Base-by-base conservation (phyloP, 1,139 yeast genomes). In the Entelexis sorbosivorans region DNA sequence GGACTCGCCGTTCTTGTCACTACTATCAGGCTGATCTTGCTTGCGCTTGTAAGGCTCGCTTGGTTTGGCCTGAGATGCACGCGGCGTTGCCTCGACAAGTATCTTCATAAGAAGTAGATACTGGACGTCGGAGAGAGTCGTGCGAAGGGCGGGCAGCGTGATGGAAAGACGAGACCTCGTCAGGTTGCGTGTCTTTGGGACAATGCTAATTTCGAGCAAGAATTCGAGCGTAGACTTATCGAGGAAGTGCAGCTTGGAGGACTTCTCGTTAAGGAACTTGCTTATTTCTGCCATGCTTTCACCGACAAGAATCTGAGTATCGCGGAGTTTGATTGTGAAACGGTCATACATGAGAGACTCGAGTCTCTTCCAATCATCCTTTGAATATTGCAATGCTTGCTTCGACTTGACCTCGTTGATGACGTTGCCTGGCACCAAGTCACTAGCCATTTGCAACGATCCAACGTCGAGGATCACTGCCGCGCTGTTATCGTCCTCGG, bases 401-500 rank as follows among this genome's bases (percentile, higher is more conserved):
- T 86, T 79, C 9, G 77, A 71, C 61, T 82, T 87, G 49, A 89
- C 77, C 56, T 82, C 82, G 49, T 82, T 81, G 38, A 88, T 76
- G 48, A 77, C 78, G 3, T 77, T 75, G 59, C 78, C 78, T 47
- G 86, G 86, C 1, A 82, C 95, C 44, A 89, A 73, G 58, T 88
- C 91, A 64, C 96, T 86, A 2, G 74, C 69, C 8, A 91, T 79
- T 60, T 89, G 81, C 33, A 93, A 82, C 65, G 91, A 96, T 62
- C 99, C 99, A 14, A 97, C 96, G 73, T 93, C 98, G 52, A 93
- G 73, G 14, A 91, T 78, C 5, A 91, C 89, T 55, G 95, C 95
- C 0, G 96, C 94, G 0, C 96, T 80, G 40, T 82, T 74, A 58
- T 78, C 79, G 14, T 79, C 75, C 11, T 29, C 31, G 0, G 95